Evolutionary conservation across 768 basidiomycete genomes (phyloP).

Genomic region (Psilocybe cyanescens): DNA sequence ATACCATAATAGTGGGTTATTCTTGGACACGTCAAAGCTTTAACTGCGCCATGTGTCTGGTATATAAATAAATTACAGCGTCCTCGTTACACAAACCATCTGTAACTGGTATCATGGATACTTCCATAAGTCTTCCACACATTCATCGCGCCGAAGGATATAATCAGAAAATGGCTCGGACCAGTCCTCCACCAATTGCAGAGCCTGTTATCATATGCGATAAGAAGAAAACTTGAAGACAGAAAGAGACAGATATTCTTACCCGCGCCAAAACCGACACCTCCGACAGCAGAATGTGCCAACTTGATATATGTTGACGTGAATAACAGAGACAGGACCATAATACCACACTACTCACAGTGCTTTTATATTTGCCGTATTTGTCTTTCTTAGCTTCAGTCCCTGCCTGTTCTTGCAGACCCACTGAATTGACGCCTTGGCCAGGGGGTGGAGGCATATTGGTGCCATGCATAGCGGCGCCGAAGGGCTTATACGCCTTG

Average conservation of each 20-base stretch:
- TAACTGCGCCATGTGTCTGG: not conserved
- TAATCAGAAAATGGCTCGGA: conserved; percentile 22
- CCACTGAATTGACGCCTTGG: conserved; percentile 40
- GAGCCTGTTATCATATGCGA: conserved; percentile 13
- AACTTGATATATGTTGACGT: conserved; percentile 36
- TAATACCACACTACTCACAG: conserved; percentile 39
- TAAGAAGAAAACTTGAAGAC: not conserved
- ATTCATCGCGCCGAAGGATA: not conserved
- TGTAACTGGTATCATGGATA: not conserved
- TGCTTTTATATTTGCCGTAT: conserved; percentile 59
- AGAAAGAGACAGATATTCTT: conserved; percentile 22
- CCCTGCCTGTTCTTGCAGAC: conserved; percentile 45
- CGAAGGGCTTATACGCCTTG: conserved; percentile 46
- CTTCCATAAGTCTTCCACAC: not conserved
- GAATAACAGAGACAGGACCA: not conserved
- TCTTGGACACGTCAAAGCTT: not conserved
- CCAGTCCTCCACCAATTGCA: conserved; percentile 23
- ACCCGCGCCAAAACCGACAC: conserved; percentile 81
- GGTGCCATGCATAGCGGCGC: conserved; percentile 44
- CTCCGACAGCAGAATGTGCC: conserved; percentile 67
- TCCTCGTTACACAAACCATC: not conserved
- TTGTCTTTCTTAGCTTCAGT: conserved; percentile 61
- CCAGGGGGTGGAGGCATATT: conserved; percentile 41
- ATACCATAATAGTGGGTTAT: not conserved
- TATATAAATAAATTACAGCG: not conserved